Evolutionary conservation across 2,329 filamentous ascomycete genomes (phyloP).

Genomic region (Plectosphaerella cucumerina): DNA sequence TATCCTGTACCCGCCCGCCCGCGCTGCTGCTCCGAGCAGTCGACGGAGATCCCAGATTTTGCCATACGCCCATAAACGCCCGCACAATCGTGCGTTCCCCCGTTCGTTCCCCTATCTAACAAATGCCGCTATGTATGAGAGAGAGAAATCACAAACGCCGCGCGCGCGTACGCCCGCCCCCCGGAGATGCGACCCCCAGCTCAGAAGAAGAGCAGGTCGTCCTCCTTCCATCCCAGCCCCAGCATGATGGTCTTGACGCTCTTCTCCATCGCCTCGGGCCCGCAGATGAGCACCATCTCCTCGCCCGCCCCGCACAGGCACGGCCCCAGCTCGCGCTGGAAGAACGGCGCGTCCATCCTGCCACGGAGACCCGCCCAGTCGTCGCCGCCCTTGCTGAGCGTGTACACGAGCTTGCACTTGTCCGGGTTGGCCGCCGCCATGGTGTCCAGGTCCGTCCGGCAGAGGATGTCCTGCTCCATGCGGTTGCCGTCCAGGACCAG

Average conservation of each 20-base stretch:
- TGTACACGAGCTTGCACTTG: slow-evolving; percentile 63
- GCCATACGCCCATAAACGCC: no score
- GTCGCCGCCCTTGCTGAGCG: slow-evolving; percentile 59
- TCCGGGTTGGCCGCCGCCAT: slow-evolving; percentile 50
- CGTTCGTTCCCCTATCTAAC: no score
- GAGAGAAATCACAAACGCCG: no score
- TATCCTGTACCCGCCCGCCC: no score
- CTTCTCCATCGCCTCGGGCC: slow-evolving; percentile 71
- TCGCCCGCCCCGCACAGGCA: slow-evolving; percentile 32
- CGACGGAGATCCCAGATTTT: no score
- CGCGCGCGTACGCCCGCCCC: neutral
- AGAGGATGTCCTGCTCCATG: slow-evolving; percentile 76
- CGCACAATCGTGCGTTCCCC: no score
- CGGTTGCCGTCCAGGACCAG: slow-evolving; percentile 77
- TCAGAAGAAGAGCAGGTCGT: slow-evolving; percentile 73
- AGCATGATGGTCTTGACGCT: slow-evolving; percentile 48
- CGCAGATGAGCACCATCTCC: slow-evolving; percentile 72
- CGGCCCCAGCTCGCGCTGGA: slow-evolving; percentile 54
- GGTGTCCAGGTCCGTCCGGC: slow-evolving; percentile 65
- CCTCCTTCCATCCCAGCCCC: slow-evolving; percentile 64
- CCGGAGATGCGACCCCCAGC: neutral
- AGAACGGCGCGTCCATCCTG: slow-evolving; percentile 58
- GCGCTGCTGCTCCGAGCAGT: no score
- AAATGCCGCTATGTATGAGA: no score
- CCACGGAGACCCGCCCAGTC: slow-evolving; percentile 67